Conservation (phyloP, 2,329 filamentous ascomycete genomes). For the Scedosporium dehoogii region DNA sequence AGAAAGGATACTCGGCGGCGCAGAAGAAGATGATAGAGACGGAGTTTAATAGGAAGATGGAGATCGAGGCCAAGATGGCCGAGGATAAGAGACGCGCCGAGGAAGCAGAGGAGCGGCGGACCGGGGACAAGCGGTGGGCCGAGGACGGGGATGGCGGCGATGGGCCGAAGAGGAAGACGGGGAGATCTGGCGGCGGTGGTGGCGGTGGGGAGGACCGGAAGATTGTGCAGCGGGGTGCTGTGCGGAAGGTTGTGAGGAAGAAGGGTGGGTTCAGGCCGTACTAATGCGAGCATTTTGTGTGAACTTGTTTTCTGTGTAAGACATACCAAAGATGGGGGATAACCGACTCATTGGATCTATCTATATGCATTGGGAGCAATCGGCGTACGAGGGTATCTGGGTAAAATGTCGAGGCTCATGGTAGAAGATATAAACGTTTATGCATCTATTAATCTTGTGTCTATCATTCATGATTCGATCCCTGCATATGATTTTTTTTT, state of each 20-base stretch:
- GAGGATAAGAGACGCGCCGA: slow-evolving; percentile 66
- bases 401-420: background rate
- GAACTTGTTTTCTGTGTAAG: background rate
- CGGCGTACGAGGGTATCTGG: background rate
- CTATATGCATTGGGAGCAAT: background rate
- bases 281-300: background rate
- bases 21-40: slow-evolving; percentile 82
- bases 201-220: slow-evolving; percentile 32
- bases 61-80: slow-evolving; percentile 88
- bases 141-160: background rate
- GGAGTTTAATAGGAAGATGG: slow-evolving; percentile 87
- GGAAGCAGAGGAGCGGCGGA: slow-evolving; percentile 34
- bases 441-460: background rate
- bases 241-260: slow-evolving; percentile 34
- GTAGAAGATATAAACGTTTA: background rate
- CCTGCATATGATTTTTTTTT: background rate
- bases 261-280: slow-evolving; percentile 11
- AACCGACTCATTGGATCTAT: background rate
- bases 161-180: slow-evolving; percentile 29
- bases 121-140: slow-evolving; percentile 35
- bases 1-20: slow-evolving; percentile 86
- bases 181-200: slow-evolving; percentile 3
- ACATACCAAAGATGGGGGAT: background rate
- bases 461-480: background rate
- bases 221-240: slow-evolving; percentile 50